Evolutionary conservation across 2,329 filamentous ascomycete species (phyloP), one percentile per base, ranked within the genome.

Genomic region (Phialemoniopsis sp.): DNA sequence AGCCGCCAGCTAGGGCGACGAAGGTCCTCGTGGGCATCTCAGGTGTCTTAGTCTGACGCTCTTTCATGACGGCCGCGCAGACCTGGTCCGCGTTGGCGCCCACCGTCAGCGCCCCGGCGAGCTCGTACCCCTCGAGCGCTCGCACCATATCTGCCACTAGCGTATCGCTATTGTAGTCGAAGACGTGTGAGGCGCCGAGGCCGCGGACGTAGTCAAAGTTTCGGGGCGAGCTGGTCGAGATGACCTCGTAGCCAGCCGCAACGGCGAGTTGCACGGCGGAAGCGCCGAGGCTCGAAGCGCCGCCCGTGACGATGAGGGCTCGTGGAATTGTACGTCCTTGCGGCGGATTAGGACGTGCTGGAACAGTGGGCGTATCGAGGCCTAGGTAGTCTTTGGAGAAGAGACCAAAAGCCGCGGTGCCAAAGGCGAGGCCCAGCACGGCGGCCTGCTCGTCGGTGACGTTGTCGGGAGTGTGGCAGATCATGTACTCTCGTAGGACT

Each of bases 191-290:
- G 1, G 67, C 67, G 18, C 68, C 68, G 32, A 49, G 61, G 2
- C 38, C 42, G 36, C 51, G 50, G 18, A 60, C 60, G 3, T 68
- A 51, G 5, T 54, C 54, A 36, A 59, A 62, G 43, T 52, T 53
- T 15, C 38, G 36, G 8, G 46, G 44, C 10, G 54, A 58, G 40
- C 48, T 52, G 1, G 54, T 57, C 1, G 66, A 68, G 5, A 64
- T 53, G 5, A 75, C 68, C 12, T 64, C 54, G 43, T 67, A 70
- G 4, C 70, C 70, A 5, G 65, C 58, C 2, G 62, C 63, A 2
- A 54, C 52, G 13, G 64, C 62, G 1, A 73, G 59, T 44, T 75
- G 70, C 21, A 73, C 64, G 4, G 64, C 67, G 38, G 62, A 66
- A 46, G 57, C 59, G 4, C 71, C 70, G 2, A 73, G 68, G 32